Base-by-base conservation (phyloP, 1,284 basidiomycete genomes). In the Ceratobasidium sp. region DNA sequence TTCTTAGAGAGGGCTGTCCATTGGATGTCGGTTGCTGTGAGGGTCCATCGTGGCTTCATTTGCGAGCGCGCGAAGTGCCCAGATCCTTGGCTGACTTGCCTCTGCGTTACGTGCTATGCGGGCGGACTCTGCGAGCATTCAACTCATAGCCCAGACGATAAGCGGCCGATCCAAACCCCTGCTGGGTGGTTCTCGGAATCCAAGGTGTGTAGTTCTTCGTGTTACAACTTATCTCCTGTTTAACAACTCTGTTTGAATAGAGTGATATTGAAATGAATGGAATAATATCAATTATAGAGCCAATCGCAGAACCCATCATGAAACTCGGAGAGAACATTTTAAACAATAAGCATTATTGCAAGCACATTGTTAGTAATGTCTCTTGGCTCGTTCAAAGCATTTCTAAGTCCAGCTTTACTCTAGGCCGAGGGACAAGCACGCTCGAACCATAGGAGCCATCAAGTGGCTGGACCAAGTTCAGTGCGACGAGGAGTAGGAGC, bases 101-200 rank as follows among this genome's bases (percentile, higher is more conserved):
- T 28, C 13, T 61, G 57, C 17, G 33, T 33, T 33, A 61, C 33
- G 6, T 61, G 57, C 26, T 23, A 28, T 15, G 23, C 57, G 33
- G 57, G 57, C 10, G 28, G 57, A 28, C 28, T 61, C 12, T 61
- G 57, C 28, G 26, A 26, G 57, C 57, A 61, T 17, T 28, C 26
- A 48, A 17, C 46, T 61, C 57, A 61, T 17, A 10, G 57, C 57
- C 23, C 23, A 28, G 13, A 28, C 13, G 57, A 61, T 28, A 28
- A 13, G 28, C 23, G 13, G 13, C 57, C 57, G 13, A 28, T 61
- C 17, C 57, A 61, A 33, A 28, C 57, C 5, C 23, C 17, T 17
- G 33, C 57, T 28, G 57, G 57, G 26, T 61, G 57, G 57, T 61
- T 61, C 33, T 61, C 26, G 57, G n/a, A 28, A 28, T 61, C 23